Evolutionary conservation across 2,329 filamentous ascomycete genomes (phyloP).

Genomic region (Fusarium sp.): DNA sequence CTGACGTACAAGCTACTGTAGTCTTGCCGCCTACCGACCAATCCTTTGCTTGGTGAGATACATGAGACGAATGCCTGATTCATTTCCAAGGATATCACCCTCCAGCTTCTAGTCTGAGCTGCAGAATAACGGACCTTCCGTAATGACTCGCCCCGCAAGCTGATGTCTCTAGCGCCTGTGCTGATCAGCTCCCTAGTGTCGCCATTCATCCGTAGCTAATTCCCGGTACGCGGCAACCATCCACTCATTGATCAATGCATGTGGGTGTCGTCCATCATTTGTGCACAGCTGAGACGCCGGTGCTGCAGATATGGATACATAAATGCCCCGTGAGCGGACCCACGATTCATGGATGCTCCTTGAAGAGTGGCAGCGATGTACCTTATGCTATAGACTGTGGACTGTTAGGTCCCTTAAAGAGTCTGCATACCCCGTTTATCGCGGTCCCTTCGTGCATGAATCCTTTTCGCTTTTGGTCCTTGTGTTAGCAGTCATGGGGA

Average conservation of each 20-base stretch:
- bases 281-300: neutral
- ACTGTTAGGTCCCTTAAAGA: constrained; percentile 3
- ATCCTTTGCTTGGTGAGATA: neutral
- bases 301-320: neutral
- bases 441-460: neutral
- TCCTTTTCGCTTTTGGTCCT: neutral
- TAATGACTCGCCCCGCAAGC: neutral
- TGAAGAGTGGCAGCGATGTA: neutral
- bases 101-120: neutral
- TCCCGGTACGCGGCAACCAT: neutral
- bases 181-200: constrained; percentile 5
- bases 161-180: neutral
- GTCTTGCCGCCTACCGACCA: neutral
- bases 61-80: neutral
- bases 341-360: neutral
- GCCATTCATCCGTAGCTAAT: neutral
- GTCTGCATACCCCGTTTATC: neutral
- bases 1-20: neutral
- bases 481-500: constrained; percentile 1
- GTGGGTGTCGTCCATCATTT: neutral
- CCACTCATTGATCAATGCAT: neutral
- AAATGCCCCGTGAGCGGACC: neutral
- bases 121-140: neutral
- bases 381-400: neutral
- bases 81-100: neutral